phyloP scores from a whole-genome alignment of 2,329 filamentous ascomycete genomes.

The Alternaria tenuissima region DNA sequence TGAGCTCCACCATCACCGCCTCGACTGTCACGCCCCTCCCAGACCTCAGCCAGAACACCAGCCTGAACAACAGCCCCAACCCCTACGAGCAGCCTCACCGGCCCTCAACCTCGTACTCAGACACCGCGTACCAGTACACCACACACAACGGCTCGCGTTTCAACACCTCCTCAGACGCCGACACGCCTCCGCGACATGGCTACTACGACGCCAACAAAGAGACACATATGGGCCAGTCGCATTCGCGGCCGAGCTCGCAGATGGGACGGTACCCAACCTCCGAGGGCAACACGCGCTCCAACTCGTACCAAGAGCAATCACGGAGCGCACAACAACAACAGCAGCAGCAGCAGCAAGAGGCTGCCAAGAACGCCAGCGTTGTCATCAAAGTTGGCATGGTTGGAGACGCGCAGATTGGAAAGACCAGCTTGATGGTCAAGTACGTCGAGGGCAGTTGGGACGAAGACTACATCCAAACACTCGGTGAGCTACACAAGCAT shows the following conservation, averaged over 20 bases:
- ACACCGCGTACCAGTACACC: constrained; percentile 56
- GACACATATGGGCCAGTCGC: constrained; percentile 48
- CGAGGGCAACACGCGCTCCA: constrained; percentile 49
- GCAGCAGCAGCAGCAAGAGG: constrained; percentile 35
- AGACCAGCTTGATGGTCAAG: constrained; percentile 99
- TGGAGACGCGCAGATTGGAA: constrained; percentile 97
- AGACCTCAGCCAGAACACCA: constrained; percentile 47
- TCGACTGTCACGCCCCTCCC: constrained; percentile 48
- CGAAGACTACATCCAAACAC: constrained; percentile 98
- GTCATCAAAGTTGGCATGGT: constrained; percentile 99
- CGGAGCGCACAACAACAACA: constrained; percentile 49
- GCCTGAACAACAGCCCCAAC: constrained; percentile 35
- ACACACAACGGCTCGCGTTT: constrained; percentile 50
- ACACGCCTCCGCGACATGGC: constrained; percentile 51
- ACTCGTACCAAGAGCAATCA: constrained; percentile 59
- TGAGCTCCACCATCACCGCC: constrained; percentile 58
- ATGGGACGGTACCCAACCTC: constrained; percentile 58
- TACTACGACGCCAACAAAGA: constrained; percentile 47
- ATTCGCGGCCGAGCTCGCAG: constrained; percentile 60
- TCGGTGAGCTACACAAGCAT: constrained; percentile 64
- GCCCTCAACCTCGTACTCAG: constrained; percentile 63
- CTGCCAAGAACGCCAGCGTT: constrained; percentile 68
- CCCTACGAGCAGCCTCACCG: constrained; percentile 55
- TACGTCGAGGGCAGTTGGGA: constrained; percentile 99
- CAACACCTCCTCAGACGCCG: constrained; percentile 58